Percentiles rank a stretch among this genome's conserved stretches.
Conservation (phyloP, 2,329 filamentous ascomycete species). For the Phaeosphaeriaceae sp. region DNA sequence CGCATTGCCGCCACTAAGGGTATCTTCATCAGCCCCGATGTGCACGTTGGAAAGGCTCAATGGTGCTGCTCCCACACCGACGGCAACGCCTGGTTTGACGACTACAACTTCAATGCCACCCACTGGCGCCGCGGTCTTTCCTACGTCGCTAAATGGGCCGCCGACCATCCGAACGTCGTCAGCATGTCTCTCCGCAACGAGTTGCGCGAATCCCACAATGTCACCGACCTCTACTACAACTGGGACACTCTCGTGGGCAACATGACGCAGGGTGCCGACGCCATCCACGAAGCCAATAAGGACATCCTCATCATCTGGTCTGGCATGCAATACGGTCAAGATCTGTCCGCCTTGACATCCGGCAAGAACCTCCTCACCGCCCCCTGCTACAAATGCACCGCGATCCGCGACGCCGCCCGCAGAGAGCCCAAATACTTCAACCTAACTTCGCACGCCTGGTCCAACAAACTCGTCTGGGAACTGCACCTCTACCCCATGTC, state of each 20-base stretch:
- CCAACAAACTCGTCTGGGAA: slow-evolving; percentile 67
- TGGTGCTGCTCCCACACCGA: slow-evolving; percentile 52
- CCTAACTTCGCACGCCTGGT: slow-evolving; percentile 56
- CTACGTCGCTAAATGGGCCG: slow-evolving; percentile 62
- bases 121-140: slow-evolving; percentile 63
- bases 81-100: slow-evolving; percentile 67
- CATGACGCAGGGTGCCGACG: slow-evolving; percentile 56
- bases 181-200: slow-evolving; percentile 68
- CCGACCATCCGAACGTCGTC: slow-evolving; percentile 59
- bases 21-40: slow-evolving; percentile 42
- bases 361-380: slow-evolving; percentile 48
- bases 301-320: slow-evolving; percentile 64
- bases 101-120: slow-evolving; percentile 61
- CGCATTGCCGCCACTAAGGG: slow-evolving; percentile 37
- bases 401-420: slow-evolving; percentile 53
- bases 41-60: slow-evolving; percentile 41
- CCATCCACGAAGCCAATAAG: slow-evolving; percentile 62
- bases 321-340: slow-evolving; percentile 62
- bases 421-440: slow-evolving; percentile 57
- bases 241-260: slow-evolving; percentile 47
- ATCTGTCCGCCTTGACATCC: slow-evolving; percentile 55
- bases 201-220: slow-evolving; percentile 51
- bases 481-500: slow-evolving; percentile 63
- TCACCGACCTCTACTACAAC: slow-evolving; percentile 37
- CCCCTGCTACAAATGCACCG: slow-evolving; percentile 51